A percentile compares a stretch with the other conserved stretches of the same genome.
phyloP scores from a whole-genome alignment of 768 basidiomycete genomes.

The Russula abietina region DNA sequence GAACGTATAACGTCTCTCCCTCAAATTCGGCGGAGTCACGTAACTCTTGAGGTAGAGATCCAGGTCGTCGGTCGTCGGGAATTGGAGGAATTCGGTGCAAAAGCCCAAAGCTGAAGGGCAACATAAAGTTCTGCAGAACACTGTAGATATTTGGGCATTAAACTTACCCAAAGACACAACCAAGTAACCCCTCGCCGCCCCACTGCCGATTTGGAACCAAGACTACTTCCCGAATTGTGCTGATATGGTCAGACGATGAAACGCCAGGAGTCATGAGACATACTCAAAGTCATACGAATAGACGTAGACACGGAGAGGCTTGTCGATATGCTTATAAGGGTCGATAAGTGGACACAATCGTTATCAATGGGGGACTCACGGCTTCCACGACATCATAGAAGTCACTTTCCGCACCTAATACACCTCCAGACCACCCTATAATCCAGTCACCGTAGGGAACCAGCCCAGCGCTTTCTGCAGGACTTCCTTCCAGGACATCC shows the following conservation, averaged over 20 bases:
- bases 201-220: constrained; percentile 94
- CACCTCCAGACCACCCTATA: constrained; percentile 92
- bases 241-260: constrained; percentile 31
- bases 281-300: constrained; percentile 97
- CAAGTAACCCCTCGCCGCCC: constrained; percentile 94
- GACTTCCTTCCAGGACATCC: constrained; percentile 92
- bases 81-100: constrained; percentile 89
- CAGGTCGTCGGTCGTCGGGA: constrained; percentile 50
- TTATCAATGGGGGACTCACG: constrained; percentile 40
- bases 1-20: constrained; percentile 65
- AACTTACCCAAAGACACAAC: constrained; percentile 90
- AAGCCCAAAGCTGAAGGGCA: constrained; percentile 64
- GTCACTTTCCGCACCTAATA: constrained; percentile 84
- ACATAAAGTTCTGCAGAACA: neutral
- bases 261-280: constrained; percentile 31
- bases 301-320: constrained; percentile 89
- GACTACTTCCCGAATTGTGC: constrained; percentile 88
- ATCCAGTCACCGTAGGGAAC: constrained; percentile 84
- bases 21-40: constrained; percentile 48
- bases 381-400: constrained; percentile 95
- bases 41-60: constrained; percentile 51
- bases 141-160: neutral
- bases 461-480: constrained; percentile 92
- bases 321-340: constrained; percentile 73
- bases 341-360: neutral